Base-by-base conservation (phyloP, 2,329 filamentous ascomycete species). In the Microsporum audouinii region DNA sequence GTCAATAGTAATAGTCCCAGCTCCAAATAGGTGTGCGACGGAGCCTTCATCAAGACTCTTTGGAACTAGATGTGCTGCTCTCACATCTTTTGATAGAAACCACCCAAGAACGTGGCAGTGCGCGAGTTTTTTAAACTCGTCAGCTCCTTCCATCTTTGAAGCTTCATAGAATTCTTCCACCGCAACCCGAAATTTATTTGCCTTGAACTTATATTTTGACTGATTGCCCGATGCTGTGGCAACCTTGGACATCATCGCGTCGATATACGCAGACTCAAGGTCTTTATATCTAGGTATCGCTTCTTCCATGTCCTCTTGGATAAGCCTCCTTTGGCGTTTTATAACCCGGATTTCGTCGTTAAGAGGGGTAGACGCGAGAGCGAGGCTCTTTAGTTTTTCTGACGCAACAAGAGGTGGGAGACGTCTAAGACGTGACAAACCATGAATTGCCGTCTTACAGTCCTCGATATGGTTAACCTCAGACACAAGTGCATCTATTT, bases 21-120 rank as follows among this genome's bases (percentile, higher is more conserved):
- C 59, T 27, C 67, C 66, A 47, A 68, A 68, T 8, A 66, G 57
- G 57, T 67, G 59, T 4, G 58, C 60, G 27, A 68, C n/a, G 31
- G 64, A 62, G 8, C 62, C 57, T 8, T 58, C 27, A 8, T 61
- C 45, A 8, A 65, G 60, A 39, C 51, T 58, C 53, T 65, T 65
- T 3, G 64, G 65, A 2, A 68, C 63, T 10, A 69, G 47, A 59
- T 65, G 64, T 3, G 67, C 67, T 12, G 64, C 62, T 31, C 62
- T 66, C 27, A 65, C 61, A n/a, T 34, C 14, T 3, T 57, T 56
- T 3, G 12, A 14, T 3, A 7, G 5, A 12, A 33, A n/a, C 61
- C 59, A 65, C 59, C 64, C 64, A n/a, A 43, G 49, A 14, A 64
- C 38, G 53, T 64, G 56, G 43, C 64, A 65, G 56, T 17, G 23